Evolutionary conservation across 1,284 basidiomycete species (phyloP).

Genomic region (Xanthoconium separans): DNA sequence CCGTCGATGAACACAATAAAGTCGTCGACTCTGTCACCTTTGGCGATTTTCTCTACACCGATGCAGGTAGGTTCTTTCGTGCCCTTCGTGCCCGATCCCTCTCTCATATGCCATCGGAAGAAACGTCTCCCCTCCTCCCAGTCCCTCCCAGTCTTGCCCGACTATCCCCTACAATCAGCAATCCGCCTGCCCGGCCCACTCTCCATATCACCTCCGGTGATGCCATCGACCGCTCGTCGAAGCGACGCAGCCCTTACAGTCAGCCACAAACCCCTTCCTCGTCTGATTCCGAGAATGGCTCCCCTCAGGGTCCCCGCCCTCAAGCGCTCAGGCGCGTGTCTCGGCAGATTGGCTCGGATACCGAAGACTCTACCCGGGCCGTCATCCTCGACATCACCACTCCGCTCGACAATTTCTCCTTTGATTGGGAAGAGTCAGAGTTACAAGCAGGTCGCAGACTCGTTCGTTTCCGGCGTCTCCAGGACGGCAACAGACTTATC

Average conservation of each 20-base stretch:
- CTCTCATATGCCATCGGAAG: conserved; percentile 7
- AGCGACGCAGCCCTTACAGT: conserved; percentile 32
- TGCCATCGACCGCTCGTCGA: conserved; percentile 17
- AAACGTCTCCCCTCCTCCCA: not conserved
- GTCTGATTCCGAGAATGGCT: conserved; percentile 28
- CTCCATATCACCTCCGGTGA: conserved; percentile 12
- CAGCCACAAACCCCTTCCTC: conserved; percentile 31
- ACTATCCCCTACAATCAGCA: not conserved
- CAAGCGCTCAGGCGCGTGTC: conserved; percentile 27
- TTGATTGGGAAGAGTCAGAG: conserved; percentile 60
- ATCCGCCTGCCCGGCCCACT: not conserved
- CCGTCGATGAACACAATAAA: conserved; percentile 50
- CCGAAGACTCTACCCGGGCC: conserved; percentile 42
- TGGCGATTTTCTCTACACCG: conserved; percentile 70
- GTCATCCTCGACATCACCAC: conserved; percentile 58
- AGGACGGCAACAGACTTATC: conserved; percentile 58
- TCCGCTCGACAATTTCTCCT: conserved; percentile 51
- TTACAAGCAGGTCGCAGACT: conserved; percentile 61
- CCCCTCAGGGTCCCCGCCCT: conserved; percentile 14
- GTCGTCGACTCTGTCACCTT: conserved; percentile 65
- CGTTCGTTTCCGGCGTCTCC: conserved; percentile 65
- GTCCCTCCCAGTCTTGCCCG: conserved; percentile 2
- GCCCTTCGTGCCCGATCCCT: not conserved
- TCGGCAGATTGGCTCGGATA: conserved; percentile 21
- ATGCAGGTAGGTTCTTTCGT: conserved; percentile 38